Base-by-base conservation (phyloP, 2,329 filamentous ascomycete species). In the Diaporthe eres region DNA sequence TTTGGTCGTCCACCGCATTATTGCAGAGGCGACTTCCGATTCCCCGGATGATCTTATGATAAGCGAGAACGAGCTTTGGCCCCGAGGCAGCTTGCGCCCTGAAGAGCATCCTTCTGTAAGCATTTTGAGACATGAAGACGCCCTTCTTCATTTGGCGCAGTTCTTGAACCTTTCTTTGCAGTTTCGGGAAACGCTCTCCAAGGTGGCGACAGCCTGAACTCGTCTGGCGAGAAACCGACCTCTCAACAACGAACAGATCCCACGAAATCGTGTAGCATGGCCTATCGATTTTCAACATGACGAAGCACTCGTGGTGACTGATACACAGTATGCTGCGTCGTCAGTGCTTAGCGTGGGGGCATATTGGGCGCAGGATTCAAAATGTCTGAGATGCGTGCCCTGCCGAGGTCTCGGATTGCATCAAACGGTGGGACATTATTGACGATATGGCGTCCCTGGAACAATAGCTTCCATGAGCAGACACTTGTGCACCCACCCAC, bases 351-450 rank as follows among this genome's bases (percentile, higher is more conserved):
- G 65, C 65, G 65, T 42, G 34, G 65, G 31, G 34, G 42, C 47
- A 31, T 49, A 49, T n/a, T 49, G 28, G 22, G 47, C 49, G 47
- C 31, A 53, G 31, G 47, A 68, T 39, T 68, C 34, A 49, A 55
- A 28, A 70, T 42, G 65, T 55, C 49, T 70, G 34, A 12, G 65
- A 42, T 55, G 34, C n/a, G 15, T 17, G 47, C 65, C 49, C 37
- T 55, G 49, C n/a, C 65, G 28, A 31, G 49, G 65, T 70, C 65
- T 70, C 47, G 34, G 63, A 53, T 34, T 37, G n/a, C 31, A 37
- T 51, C 28, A 67, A 67, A 51, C 28, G 19, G 22, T n/a, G 63
- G 44, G 31, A 70, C 49, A 70, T 70, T 55, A 70, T 70, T 55
- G 49, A 70, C n/a, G 65, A 55, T 51, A 49, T 55, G 65, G 65